A percentile compares a stretch with the other conserved stretches of the same genome.
Conservation (phyloP, 2,329 filamentous ascomycete species). For the Aspergillus aculeatinus region DNA sequence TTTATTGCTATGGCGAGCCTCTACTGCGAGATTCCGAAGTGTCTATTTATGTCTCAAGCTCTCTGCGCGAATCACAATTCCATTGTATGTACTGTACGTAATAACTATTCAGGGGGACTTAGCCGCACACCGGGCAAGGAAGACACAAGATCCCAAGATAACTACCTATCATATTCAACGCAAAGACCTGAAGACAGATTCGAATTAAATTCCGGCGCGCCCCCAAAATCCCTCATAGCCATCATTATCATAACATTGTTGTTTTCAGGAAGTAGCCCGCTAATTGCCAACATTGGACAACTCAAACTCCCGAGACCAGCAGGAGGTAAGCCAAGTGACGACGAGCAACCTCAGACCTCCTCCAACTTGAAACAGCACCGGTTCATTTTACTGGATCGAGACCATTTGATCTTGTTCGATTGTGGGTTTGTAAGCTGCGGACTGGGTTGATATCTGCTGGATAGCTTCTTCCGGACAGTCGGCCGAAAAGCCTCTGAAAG, state of each 20-base stretch:
- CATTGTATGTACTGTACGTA: background rate
- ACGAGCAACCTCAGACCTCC: background rate
- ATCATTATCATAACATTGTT: background rate
- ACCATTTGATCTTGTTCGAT: constrained; percentile 79
- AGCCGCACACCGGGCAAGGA: background rate
- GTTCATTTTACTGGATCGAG: constrained; percentile 38
- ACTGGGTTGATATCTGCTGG: constrained; percentile 64
- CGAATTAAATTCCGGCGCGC: background rate
- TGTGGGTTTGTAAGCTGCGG: constrained; percentile 59
- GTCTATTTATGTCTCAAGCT: background rate
- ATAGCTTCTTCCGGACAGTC: constrained; percentile 69
- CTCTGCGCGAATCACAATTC: background rate
- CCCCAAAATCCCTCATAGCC: background rate
- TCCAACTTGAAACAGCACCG: background rate
- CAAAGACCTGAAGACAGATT: background rate
- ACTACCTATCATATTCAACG: background rate
- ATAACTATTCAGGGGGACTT: background rate
- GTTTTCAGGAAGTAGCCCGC: background rate
- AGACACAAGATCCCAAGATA: background rate
- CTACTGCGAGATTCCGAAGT: background rate
- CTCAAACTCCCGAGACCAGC: constrained; percentile 8
- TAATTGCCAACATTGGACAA: background rate
- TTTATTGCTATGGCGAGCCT: too few species aligned
- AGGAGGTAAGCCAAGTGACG: background rate
- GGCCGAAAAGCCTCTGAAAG: constrained; percentile 70